These are phyloP conservation scores for Moelleriella libera DNA, from an alignment of 2,329 filamentous ascomycete species.

Conservation along the genomic window DNA sequence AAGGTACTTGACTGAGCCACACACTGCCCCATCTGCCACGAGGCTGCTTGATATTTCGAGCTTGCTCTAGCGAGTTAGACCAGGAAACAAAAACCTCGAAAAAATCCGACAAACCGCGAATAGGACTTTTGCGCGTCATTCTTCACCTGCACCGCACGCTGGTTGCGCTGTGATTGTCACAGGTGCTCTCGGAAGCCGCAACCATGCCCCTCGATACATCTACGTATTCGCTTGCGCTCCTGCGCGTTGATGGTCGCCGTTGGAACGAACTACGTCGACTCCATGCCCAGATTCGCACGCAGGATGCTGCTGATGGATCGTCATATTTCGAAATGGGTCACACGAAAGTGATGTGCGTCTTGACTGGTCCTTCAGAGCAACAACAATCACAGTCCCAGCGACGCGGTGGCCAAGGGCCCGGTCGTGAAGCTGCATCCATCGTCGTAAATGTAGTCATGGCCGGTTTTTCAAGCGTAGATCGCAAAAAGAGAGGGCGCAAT, in stretches of 20 bases:
- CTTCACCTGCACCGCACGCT: no score
- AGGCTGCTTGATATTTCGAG: no score
- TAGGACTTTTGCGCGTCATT: no score
- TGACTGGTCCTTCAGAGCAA: constrained; percentile 69
- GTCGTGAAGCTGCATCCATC: constrained; percentile 39
- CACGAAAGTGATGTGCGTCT: constrained; percentile 89
- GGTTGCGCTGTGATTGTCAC: no score
- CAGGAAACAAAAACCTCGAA: no score
- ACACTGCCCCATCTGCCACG: no score
- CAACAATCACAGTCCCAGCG: constrained; percentile 37
- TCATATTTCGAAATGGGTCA: constrained; percentile 95
- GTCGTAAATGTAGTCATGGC: constrained; percentile 74
- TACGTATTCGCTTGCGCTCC: constrained; percentile 74
- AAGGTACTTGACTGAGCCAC: no score
- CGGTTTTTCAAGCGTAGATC: constrained; percentile 76
- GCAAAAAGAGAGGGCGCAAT: constrained; percentile 58
- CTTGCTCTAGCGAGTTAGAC: no score
- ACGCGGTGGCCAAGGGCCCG: constrained; percentile 27
- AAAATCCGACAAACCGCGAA: no score
- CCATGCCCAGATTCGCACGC: constrained; percentile 80
- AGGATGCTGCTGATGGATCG: constrained; percentile 83
- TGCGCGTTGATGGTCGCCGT: constrained; percentile 70
- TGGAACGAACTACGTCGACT: constrained; percentile 95
- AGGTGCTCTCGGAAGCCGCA: no score
- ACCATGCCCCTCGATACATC: constrained; percentile 88